Evolutionary conservation across 176 grass and related monocot species (phyloP).

Genomic region (Lolium multiflorum): DNA sequence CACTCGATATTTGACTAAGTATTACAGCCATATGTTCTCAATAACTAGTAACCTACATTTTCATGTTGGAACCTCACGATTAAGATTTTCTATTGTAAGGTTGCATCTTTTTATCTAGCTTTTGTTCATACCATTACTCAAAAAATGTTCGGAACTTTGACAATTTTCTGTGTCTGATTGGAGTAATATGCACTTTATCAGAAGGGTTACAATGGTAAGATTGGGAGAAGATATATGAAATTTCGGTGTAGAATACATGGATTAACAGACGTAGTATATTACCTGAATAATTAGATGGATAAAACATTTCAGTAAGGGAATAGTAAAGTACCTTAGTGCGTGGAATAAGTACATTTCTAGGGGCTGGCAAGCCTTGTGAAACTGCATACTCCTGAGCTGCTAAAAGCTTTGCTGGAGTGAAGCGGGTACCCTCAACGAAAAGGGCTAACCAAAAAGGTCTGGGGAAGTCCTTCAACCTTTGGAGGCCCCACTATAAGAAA

Average conservation of each 20-base stretch:
- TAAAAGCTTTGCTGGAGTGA: conserved; percentile 24
- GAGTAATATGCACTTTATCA: background rate
- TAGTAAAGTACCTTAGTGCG: conserved; percentile 72
- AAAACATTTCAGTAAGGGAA: conserved; percentile 24
- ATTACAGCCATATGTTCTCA: conserved; percentile 19
- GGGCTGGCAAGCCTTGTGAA: conserved; percentile 69
- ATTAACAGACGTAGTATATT: background rate
- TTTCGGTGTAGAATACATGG: background rate
- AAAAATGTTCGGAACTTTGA: background rate
- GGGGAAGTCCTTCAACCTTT: conserved; percentile 81
- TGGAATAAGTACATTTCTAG: conserved; percentile 91
- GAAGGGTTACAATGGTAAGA: background rate
- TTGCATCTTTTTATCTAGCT: background rate
- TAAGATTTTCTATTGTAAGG: background rate
- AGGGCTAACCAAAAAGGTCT: conserved; percentile 92
- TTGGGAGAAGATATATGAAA: background rate
- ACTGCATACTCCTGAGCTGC: conserved; percentile 90
- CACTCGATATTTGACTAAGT: conserved; percentile 12
- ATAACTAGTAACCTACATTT: background rate
- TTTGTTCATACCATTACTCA: background rate
- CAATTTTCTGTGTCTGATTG: too few relatives aligned
- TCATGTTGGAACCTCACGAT: conserved; percentile 4
- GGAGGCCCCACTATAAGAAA: conserved; percentile 63
- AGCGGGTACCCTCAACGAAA: conserved; percentile 57
- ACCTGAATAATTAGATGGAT: background rate